Base-by-base conservation (phyloP, 202 grass and related monocot species). In the Setaria italica region DNA sequence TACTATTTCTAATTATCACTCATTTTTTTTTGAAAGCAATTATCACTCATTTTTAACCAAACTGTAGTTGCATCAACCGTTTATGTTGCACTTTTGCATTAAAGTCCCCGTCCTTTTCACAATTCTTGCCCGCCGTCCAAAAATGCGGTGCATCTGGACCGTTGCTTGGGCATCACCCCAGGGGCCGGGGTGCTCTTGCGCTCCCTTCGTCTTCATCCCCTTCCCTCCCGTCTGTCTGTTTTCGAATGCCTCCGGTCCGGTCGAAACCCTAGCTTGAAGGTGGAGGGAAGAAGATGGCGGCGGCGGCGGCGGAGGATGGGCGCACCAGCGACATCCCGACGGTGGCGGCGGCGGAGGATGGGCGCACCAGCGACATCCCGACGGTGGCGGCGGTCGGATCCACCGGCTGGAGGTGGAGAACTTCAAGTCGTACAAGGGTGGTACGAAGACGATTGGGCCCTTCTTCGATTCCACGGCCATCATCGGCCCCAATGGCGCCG, bases 401-500 rank as follows among this genome's bases (percentile, higher is more conserved):
- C 90, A 94, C 49, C 90, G 93, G 13, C 85, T 99, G 80, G 93
- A 95, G 86, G 75, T 99, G 41, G 93, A 99, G 76, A 99, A 99
- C 82, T 99, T 99, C 86, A 95, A 99, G 84, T 99, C 91, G 17
- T 99, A 95, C 88, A 95, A 95, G 79, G 25, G 25, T 25, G 96
- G 93, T 5, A 84, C 78, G 35, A 93, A 95, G 78, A 95, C 93
- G 9, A 94, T 99, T 8, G 96, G 93, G 3, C 96, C 96, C 59
- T 99, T 99, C 84, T 92, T 85, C 45, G 88, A 99, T 82, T 99
- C 95, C 90, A 99, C 96, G 17, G 96, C 93, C 54, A 89, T 99
- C 79, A 95, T 99, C 63, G 93, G 96, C 41, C 91, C 96, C 42
- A 99, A 99, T 57, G 93, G 96, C 74, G 91, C 96, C 48, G 93